A percentile compares a stretch with the other conserved stretches of the same genome.
Conservation (phyloP, 2,329 filamentous ascomycete genomes). For the Massarina eburnea region DNA sequence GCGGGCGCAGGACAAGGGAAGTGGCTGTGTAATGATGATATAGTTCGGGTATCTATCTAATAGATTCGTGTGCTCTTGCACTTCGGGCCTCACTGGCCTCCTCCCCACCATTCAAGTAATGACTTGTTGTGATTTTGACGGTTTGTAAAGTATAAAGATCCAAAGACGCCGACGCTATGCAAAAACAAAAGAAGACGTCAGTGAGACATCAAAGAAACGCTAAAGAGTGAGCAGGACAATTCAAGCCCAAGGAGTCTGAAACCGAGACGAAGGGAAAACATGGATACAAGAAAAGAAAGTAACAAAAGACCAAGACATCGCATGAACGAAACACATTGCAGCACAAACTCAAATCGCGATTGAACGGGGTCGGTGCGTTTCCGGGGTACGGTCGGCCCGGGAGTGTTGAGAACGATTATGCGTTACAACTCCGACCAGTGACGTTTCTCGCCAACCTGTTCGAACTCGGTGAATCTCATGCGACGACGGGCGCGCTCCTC, state of each 20-base stretch:
- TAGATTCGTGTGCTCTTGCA: neutral
- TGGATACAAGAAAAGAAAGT: slow-evolving; percentile 8
- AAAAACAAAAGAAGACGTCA: slow-evolving; percentile 1
- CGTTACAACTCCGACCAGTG: slow-evolving; percentile 36
- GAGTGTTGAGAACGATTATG: slow-evolving; percentile 2
- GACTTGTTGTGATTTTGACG: neutral
- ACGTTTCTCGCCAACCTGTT: slow-evolving; percentile 32
- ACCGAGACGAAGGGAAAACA: neutral
- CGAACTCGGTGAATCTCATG: slow-evolving; percentile 25
- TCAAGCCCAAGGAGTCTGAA: neutral
- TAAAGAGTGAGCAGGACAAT: neutral
- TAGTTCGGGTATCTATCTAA: slow-evolving; percentile 3
- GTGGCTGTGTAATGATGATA: neutral
- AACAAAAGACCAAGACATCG: neutral
- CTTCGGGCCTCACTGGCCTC: neutral
- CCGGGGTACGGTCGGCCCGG: neutral
- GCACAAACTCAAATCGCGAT: neutral
- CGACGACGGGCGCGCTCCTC: slow-evolving; percentile 32
- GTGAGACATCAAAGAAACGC: neutral
- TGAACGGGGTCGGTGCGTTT: neutral
- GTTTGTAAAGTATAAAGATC: slow-evolving; percentile 1
- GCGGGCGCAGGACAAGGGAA: too few species aligned
- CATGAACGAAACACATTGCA: neutral
- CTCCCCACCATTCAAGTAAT: neutral
- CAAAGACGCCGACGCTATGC: slow-evolving; percentile 9